Conservation (phyloP, 73 alveolate species). For the Paramecium bursaria region DNA sequence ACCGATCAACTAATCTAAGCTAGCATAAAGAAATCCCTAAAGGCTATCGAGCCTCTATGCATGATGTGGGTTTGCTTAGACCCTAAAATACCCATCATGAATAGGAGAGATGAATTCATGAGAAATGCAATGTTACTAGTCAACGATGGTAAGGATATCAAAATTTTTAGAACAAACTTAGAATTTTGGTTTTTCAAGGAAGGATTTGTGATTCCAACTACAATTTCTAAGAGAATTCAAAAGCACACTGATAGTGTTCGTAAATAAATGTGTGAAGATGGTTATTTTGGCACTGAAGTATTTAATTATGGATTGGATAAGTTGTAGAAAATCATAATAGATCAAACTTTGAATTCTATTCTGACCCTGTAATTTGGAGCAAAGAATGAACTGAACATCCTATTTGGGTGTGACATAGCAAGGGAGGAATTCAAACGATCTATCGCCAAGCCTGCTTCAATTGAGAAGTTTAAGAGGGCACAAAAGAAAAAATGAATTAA, state of each 20-base stretch:
- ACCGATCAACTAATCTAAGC: too few species aligned
- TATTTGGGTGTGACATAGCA: slow-evolving; percentile 54
- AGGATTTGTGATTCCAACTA: background rate
- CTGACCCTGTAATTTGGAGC: slow-evolving; percentile 1
- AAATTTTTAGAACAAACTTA: background rate
- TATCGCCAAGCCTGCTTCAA: background rate
- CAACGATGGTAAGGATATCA: slow-evolving; percentile 24
- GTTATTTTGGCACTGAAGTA: slow-evolving; percentile 9
- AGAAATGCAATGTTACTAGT: slow-evolving; percentile 15
- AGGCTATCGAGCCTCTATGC: background rate
- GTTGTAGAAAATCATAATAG: background rate
- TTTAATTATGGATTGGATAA: slow-evolving; percentile 37
- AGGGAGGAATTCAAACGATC: slow-evolving; percentile 39
- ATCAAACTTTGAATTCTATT: slow-evolving; percentile 21
- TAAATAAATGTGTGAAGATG: slow-evolving; percentile 10
- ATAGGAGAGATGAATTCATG: background rate
- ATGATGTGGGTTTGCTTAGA: slow-evolving; percentile 19
- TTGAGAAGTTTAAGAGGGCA: too few species aligned
- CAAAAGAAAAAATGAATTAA: too few species aligned
- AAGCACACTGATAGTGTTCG: background rate
- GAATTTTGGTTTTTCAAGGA: slow-evolving; percentile 37
- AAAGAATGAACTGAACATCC: background rate
- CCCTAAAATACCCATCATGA: slow-evolving; percentile 20
- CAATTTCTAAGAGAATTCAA: background rate
- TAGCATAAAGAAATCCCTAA: background rate